Evolutionary conservation across 73 alveolate species (phyloP).

Genomic region (Paraurostyla sp.): DNA sequence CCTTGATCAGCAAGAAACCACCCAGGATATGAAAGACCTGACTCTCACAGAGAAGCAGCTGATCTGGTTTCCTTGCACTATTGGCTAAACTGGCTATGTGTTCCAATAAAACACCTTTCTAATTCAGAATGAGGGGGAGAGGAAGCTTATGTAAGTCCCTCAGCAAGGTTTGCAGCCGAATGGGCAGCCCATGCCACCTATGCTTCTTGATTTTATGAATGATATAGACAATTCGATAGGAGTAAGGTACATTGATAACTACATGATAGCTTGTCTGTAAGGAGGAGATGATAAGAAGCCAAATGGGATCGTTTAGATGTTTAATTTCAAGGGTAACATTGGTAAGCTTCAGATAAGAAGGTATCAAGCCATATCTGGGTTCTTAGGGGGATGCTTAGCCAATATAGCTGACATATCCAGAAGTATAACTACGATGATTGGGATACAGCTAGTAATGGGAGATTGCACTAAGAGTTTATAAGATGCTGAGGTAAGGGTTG

Average conservation of each 20-base stretch:
- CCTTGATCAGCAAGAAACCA: not conserved
- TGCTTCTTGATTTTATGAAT: slow-evolving; percentile 11
- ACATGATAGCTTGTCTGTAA: slow-evolving; percentile 16
- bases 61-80: not conserved
- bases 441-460: not conserved
- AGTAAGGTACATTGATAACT: not conserved
- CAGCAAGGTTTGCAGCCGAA: not conserved
- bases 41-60: not conserved
- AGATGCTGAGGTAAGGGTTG: not conserved
- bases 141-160: not conserved
- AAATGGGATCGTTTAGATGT: slow-evolving; percentile 22
- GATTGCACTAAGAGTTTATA: not conserved
- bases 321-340: not conserved
- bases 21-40: not conserved
- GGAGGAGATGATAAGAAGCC: not conserved
- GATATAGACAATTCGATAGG: slow-evolving; percentile 23
- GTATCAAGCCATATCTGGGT: slow-evolving; percentile 26
- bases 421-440: slow-evolving; percentile 33
- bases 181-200: slow-evolving; percentile 1
- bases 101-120: not conserved
- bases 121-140: not conserved
- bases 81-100: slow-evolving; percentile 15
- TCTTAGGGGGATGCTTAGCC: slow-evolving; percentile 28
- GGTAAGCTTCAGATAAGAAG: not conserved
- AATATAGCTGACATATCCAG: slow-evolving; percentile 30